Conservation (phyloP, 345 rosid genomes). For the Syzygium grande region DNA sequence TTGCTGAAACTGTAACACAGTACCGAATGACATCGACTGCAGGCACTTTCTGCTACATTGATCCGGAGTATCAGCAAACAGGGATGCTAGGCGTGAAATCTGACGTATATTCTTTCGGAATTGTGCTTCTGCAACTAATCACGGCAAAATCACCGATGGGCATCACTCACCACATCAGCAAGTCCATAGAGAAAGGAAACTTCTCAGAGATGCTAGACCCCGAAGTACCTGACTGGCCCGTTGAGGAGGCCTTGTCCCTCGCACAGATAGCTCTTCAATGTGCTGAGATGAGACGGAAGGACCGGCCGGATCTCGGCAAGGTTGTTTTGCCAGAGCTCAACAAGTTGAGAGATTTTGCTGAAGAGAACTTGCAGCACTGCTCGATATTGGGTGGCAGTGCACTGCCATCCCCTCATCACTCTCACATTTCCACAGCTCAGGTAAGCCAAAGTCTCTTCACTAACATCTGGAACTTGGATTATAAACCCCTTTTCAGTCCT, state of each 20-base stretch:
- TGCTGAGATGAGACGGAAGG: slow-evolving; percentile 76
- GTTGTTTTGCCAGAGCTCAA: slow-evolving; percentile 56
- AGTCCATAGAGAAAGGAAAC: slow-evolving; percentile 45
- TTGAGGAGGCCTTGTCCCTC: slow-evolving; percentile 45
- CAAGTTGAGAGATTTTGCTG: slow-evolving; percentile 52
- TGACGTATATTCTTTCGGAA: slow-evolving; percentile 80
- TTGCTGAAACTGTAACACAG: slow-evolving; percentile 67
- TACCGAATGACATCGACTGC: slow-evolving; percentile 67
- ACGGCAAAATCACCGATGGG: slow-evolving; percentile 80
- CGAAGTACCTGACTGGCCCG: slow-evolving; percentile 68
- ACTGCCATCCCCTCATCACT: slow-evolving; percentile 19
- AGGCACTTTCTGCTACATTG: slow-evolving; percentile 91
- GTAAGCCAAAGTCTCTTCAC: slow-evolving; percentile 16
- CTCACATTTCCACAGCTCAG: slow-evolving; percentile 17
- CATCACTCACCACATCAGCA: slow-evolving; percentile 41
- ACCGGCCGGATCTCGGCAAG: slow-evolving; percentile 82
- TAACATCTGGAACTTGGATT: not conserved
- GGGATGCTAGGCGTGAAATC: slow-evolving; percentile 93
- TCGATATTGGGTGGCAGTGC: not conserved
- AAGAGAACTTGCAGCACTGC: slow-evolving; percentile 28
- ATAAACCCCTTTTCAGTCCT: not conserved
- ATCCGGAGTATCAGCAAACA: slow-evolving; percentile 94
- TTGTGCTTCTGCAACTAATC: slow-evolving; percentile 71
- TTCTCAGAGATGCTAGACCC: slow-evolving; percentile 62
- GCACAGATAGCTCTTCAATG: slow-evolving; percentile 63